Percentiles rank a stretch among this genome's conserved stretches.
Conservation (phyloP, 768 basidiomycete genomes). For the Lyophyllum atratum region DNA sequence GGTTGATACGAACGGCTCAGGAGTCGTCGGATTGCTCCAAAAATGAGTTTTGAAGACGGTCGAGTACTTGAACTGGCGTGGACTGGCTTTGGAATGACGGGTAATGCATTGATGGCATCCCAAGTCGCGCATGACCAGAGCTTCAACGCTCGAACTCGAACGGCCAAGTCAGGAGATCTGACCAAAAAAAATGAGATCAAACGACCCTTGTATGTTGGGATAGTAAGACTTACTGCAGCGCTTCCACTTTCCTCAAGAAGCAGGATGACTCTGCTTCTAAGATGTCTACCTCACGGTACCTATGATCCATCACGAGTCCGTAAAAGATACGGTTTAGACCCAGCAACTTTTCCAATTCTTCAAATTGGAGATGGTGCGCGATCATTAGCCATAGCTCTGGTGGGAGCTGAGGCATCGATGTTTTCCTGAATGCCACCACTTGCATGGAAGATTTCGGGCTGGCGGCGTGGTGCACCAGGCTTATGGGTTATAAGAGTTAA, state of each 20-base stretch:
- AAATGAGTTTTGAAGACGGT: no score
- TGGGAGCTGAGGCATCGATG: slow-evolving; percentile 12
- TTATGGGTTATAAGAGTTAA: neutral
- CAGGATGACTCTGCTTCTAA: slow-evolving; percentile 20
- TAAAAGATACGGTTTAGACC: slow-evolving; percentile 23
- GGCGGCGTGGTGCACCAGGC: neutral
- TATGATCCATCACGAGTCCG: slow-evolving; percentile 24
- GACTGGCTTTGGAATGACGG: neutral
- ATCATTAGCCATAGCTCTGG: slow-evolving; percentile 25
- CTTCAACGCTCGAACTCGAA: slow-evolving; percentile 25
- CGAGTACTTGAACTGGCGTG: neutral
- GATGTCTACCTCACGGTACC: slow-evolving; percentile 26
- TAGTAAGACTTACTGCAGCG: slow-evolving; percentile 22
- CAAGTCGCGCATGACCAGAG: slow-evolving; percentile 28
- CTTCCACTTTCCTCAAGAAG: slow-evolving; percentile 21
- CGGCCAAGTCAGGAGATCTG: slow-evolving; percentile 11
- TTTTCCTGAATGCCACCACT: neutral
- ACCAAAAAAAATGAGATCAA: neutral
- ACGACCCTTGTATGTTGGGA: neutral
- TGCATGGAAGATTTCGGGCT: neutral
- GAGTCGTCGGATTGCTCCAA: neutral
- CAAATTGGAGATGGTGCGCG: slow-evolving; percentile 14
- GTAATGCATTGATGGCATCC: slow-evolving; percentile 20
- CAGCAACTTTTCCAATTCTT: slow-evolving; percentile 16
- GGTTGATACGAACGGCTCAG: neutral